Base-by-base conservation (phyloP, 1,284 basidiomycete genomes). In the Wolfiporia cocos region DNA sequence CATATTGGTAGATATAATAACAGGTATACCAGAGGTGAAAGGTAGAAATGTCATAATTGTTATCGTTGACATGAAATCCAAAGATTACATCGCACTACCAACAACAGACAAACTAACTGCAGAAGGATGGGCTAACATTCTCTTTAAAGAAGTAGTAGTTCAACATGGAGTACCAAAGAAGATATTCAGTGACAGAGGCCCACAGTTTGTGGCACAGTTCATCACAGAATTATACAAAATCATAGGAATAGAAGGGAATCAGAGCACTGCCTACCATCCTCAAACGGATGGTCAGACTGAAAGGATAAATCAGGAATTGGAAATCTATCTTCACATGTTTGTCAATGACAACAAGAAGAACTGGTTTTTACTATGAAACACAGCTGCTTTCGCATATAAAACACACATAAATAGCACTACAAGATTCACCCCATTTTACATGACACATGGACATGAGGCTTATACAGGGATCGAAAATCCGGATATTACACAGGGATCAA, bases 1-100 rank as follows among this genome's bases (percentile, higher is more conserved):
- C 4, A 37, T 46, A n/a, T 34, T 30, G 5, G 31, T 33, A 14
- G 39, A 40, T 22, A 5, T 40, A 3, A 40, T 40, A 6, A 40
- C 30, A 4, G 5, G 33, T 23, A 29, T 40, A 4, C 39, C 30
- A 5, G 31, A 32, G 15, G n/a, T 3, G 4, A 29, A 40, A 9
- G 39, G 39, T 11, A 4, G 23, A n/a, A 33, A 40, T 20, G 19
- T 30, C 14, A 33, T 40, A 22, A 15, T 40, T 12, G 15, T 32
- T 6, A 15, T 40, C 5, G 17, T 19, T n/a, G 6, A 24, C 18
- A 14, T 32, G 20, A 33, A 40, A 33, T 33, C 20, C 4, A 40
- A 33, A 22, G 39, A 33, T 20, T 40, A 21, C 18, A n/a, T 40
- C 14, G 3, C 30, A 19, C 5, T 32, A 5, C 29, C 31, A 9